phyloP scores from a whole-genome alignment of 1,284 basidiomycete genomes.

The Hypsizygus ulmarius region DNA sequence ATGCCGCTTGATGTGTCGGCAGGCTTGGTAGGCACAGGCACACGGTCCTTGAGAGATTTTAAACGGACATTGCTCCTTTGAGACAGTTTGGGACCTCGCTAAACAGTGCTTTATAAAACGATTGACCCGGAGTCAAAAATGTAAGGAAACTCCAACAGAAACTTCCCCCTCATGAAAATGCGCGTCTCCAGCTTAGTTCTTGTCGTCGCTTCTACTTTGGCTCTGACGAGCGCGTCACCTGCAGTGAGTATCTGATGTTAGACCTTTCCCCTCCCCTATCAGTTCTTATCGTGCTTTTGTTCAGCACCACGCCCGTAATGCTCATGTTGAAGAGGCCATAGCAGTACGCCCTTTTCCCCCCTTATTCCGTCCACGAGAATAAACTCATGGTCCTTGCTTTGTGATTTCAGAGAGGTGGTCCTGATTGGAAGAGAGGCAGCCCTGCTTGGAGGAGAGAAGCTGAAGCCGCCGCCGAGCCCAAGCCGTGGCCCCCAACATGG shows the following conservation, averaged over 20 bases:
- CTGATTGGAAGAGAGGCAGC: slow-evolving; percentile 8
- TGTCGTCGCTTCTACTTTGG: slow-evolving; percentile 21
- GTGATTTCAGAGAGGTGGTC: slow-evolving; percentile 1
- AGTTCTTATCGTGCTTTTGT: slow-evolving; percentile 4
- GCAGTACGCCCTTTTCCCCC: slow-evolving; percentile 2
- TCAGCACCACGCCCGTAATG: slow-evolving; percentile 18
- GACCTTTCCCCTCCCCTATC: not conserved
- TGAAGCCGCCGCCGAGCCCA: no score
- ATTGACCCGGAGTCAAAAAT: not conserved
- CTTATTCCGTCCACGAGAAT: not conserved
- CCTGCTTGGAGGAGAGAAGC: slow-evolving; percentile 17
- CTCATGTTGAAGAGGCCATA: slow-evolving; percentile 13
- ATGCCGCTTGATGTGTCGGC: slow-evolving; percentile 10
- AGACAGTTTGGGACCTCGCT: slow-evolving; percentile 6
- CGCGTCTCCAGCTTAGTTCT: slow-evolving; percentile 15
- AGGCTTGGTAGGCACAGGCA: slow-evolving; percentile 12
- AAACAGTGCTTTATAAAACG: slow-evolving; percentile 12
- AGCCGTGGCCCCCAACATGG: no score
- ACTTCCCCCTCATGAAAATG: slow-evolving; percentile 8
- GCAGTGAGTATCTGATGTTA: slow-evolving; percentile 20
- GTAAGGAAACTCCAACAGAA: slow-evolving; percentile 2
- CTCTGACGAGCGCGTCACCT: slow-evolving; percentile 20
- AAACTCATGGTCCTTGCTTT: not conserved
- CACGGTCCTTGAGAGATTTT: slow-evolving; percentile 14
- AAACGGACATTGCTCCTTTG: slow-evolving; percentile 17